Base-by-base conservation (phyloP, 805 yeast genomes). In the Wickerhamomyces queroliae region DNA sequence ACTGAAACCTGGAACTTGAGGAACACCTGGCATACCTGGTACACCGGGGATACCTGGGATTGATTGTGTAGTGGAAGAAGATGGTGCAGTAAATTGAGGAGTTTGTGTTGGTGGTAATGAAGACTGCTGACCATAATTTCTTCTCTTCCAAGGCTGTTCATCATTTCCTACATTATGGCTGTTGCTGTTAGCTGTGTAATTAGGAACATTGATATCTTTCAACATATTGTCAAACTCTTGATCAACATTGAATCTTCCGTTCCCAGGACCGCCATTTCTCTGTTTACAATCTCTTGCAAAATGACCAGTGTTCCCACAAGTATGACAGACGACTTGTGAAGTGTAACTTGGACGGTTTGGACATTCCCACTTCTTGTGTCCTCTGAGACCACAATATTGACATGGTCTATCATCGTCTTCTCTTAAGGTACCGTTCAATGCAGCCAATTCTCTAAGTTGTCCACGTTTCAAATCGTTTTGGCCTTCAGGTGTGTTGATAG, bases 371-470 rank as follows among this genome's bases (percentile, higher is more conserved):
- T 74, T 67, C 39, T 72, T 69, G 52, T 83, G 89, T 1, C 89
- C 90, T 35, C 66, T 60, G 29, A 78, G 68, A 5, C 87, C 86
- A 63, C 91, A 84, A 33, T 64, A 64, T 13, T 73, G 66, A 57
- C 91, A 83, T 1, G 78, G 72, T 42, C 78, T 68, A 42, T 71
- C 77, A 36, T 74, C 80, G 47, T 83, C 91, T 52, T 86, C 95
- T 39, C 98, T 74, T 35, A 89, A 68, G 0, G 99, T 93, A 61
- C 99, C 99, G 63, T 93, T 95, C 40, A 93, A 69, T 19, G 86
- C 83, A 0, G 99, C 99, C 51, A 93, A 70, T 55, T 91, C 96
- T 47, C 96, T 74, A 43, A 93, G 70, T 61, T 93, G 99, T 33
- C 83, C 87, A 43, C 97, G 70, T 55, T 93, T 93, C 58, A 86